Base-by-base conservation (phyloP, 2,329 filamentous ascomycete species). In the Aspergillus versicolor region DNA sequence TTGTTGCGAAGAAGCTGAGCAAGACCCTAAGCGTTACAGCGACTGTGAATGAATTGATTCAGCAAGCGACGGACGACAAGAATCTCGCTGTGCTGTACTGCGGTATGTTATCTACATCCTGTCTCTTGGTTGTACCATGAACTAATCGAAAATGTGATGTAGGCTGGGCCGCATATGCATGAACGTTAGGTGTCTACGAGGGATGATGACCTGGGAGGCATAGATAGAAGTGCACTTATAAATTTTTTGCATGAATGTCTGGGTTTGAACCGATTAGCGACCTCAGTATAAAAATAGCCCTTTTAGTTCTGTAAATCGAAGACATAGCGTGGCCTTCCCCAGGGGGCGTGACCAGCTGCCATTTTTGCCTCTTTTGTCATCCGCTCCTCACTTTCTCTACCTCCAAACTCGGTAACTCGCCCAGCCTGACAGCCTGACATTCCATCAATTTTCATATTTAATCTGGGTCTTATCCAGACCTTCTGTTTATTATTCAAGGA, bases 1-100 rank as follows among this genome's bases (percentile, higher is more conserved):
- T 97, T 21, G 94, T 99, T 56, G 87, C 90, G 70, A 97, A 97
- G 84, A 99, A 99, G 78, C 75, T 99, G 64, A 90, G 89, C 61
- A 96, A 96, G 81, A 92, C 90, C 2, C 75, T 99, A 70, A 99
- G 93, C 72, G 93, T 96, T 17, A 90, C 89, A 54, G 95, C 94
- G 3, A 97, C 92, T 13, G 94, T 99, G 53, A 97, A 97, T 69
- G 94, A 99, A 70, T 77, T 99, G 62, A 99, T 99, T 63, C 94
- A 97, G 71, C 90, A 96, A 76, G 93, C 94, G 7, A 93, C 89
- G 2, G 94, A 99, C 74, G 92, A 96, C 77, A 84, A 85, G 64
- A 97, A 99, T 70, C 73, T 99, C 68, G 93, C 94, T 2, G 87
- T 97, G 42, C 76, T 99, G 66, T 99, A 93, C 78, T 88, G 88